Percentiles rank a stretch among this genome's conserved stretches.
These are phyloP conservation scores for Chytriomyces sp. DNA, from an alignment of 192 early-diverging fungal species.

Conservation along the genomic window DNA sequence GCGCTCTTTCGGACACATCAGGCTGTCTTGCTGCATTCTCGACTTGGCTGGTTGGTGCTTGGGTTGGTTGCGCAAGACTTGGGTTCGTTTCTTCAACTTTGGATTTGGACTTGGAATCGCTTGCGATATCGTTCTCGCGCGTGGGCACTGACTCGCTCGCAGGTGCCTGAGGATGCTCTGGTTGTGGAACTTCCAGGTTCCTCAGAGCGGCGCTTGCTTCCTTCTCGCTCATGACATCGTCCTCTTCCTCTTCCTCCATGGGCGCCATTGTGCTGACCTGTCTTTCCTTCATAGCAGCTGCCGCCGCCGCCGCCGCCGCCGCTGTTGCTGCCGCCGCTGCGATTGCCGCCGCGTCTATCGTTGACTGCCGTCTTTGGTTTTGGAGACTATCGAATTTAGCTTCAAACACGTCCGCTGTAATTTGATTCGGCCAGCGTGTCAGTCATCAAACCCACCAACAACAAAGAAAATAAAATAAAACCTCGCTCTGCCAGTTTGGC, in stretches of 20 bases:
- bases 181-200: too few species aligned
- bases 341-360: not conserved
- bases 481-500: slow-evolving; percentile 20
- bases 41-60: not conserved
- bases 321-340: too few species aligned
- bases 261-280: too few species aligned
- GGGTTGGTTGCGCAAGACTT: not conserved
- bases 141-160: too few species aligned
- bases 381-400: slow-evolving; percentile 16
- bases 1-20: not conserved
- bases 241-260: too few species aligned
- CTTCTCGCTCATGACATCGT: too few species aligned
- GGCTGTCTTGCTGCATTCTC: not conserved
- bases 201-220: too few species aligned
- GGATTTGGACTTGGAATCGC: not conserved
- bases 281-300: too few species aligned
- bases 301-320: too few species aligned
- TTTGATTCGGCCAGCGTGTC: not conserved
- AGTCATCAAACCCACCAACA: not conserved
- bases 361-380: not conserved
- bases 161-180: too few species aligned
- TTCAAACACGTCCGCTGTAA: slow-evolving; percentile 10
- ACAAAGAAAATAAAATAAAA: not conserved
- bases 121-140: not conserved
- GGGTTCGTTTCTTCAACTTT: not conserved